Evolutionary conservation across 345 rosid genomes (phyloP).

Genomic region (Streptanthus diversifolius): DNA sequence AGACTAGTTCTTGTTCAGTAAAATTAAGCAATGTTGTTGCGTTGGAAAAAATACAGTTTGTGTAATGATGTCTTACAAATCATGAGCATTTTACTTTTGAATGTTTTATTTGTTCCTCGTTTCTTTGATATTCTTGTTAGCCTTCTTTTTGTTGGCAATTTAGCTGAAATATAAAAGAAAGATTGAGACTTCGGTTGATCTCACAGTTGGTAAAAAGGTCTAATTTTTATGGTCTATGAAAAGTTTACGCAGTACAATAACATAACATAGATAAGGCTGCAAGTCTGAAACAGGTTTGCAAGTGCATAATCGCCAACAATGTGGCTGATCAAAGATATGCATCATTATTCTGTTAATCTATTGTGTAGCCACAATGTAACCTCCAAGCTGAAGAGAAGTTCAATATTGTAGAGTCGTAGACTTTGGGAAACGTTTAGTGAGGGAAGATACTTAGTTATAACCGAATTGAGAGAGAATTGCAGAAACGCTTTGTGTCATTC

Average conservation of each 20-base stretch:
- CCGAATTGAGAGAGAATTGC: neutral
- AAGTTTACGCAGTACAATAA: no score
- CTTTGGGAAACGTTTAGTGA: neutral
- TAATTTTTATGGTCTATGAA: no score
- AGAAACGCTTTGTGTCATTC: neutral
- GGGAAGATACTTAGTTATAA: neutral
- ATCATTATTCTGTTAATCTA: neutral
- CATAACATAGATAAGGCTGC: no score
- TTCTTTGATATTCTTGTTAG: neutral
- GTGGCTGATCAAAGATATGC: neutral
- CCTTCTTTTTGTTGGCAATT: neutral
- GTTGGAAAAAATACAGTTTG: neutral
- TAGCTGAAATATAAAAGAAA: neutral
- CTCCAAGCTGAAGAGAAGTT: neutral
- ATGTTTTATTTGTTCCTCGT: slow-evolving; percentile 4
- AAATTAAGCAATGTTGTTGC: neutral
- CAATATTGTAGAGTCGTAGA: neutral
- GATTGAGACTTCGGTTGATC: neutral
- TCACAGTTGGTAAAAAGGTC: neutral
- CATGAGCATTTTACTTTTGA: neutral
- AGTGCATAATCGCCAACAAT: no score
- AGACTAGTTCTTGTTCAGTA: slow-evolving; percentile 92
- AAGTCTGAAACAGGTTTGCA: no score
- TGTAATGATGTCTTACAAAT: slow-evolving; percentile 13
- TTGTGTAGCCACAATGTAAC: neutral